A percentile compares a stretch with the other conserved stretches of the same genome.
These are phyloP conservation scores for Hericium coralloides DNA, from an alignment of 768 basidiomycete genomes.

Conservation along the genomic window DNA sequence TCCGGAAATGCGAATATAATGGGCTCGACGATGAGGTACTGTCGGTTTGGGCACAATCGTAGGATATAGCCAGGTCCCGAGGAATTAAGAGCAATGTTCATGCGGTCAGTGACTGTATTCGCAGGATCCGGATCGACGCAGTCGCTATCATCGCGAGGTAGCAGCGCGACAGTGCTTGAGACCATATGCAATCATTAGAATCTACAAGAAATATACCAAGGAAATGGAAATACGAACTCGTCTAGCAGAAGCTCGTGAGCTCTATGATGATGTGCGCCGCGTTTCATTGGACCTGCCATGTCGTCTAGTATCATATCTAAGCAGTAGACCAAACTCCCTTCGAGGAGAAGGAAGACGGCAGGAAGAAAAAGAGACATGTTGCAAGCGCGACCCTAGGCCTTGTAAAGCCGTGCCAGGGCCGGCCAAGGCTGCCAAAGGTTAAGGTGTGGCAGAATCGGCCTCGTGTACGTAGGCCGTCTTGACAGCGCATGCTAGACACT, in stretches of 20 bases:
- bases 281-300: neutral
- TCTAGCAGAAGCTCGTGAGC: neutral
- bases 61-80: conserved; percentile 62
- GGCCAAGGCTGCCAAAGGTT: neutral
- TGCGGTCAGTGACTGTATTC: conserved; percentile 51
- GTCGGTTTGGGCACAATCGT: conserved; percentile 50
- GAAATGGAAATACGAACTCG: neutral
- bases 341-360: neutral
- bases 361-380: neutral
- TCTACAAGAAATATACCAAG: neutral
- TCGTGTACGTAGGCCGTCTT: neutral
- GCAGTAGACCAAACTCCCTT: too few relatives aligned
- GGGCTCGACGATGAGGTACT: conserved; percentile 58
- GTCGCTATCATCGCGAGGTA: neutral
- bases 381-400: neutral
- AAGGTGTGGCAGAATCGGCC: neutral
- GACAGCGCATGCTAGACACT: neutral
- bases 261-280: neutral
- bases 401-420: neutral
- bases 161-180: neutral
- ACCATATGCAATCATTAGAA: neutral
- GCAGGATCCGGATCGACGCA: conserved; percentile 43
- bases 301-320: neutral
- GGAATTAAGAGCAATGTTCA: conserved; percentile 56
- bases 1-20: conserved; percentile 55